phyloP scores from a whole-genome alignment of 2,329 filamentous ascomycete species.

The Ascochyta lentis region DNA sequence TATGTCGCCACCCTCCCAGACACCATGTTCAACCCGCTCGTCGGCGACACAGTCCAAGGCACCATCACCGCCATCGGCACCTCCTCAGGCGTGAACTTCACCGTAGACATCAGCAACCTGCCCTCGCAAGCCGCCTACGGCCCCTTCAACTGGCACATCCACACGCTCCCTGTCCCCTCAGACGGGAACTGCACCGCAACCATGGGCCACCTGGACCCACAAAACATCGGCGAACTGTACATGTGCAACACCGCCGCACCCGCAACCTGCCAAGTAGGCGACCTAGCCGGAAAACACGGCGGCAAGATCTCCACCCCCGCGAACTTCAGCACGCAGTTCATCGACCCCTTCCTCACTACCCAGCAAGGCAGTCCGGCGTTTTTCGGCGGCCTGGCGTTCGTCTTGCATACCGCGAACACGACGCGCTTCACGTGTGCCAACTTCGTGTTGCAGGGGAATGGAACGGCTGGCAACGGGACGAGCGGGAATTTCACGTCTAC shows the following conservation, averaged over 20 bases:
- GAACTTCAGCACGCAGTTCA: constrained; percentile 44
- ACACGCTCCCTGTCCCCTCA: constrained; percentile 44
- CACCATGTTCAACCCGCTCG: constrained; percentile 30
- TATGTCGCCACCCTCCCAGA: constrained; percentile 33
- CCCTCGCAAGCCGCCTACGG: constrained; percentile 35
- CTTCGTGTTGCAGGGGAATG: constrained; percentile 61
- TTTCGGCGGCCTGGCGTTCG: constrained; percentile 60
- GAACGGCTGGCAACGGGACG: background rate
- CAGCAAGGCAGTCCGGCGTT: constrained; percentile 50
- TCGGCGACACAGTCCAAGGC: constrained; percentile 35
- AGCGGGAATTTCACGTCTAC: constrained; percentile 17
- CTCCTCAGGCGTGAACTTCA: constrained; percentile 46
- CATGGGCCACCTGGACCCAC: constrained; percentile 49
- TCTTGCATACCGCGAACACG: constrained; percentile 59
- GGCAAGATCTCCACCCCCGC: constrained; percentile 39
- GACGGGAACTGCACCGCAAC: constrained; percentile 50
- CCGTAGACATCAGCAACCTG: constrained; percentile 48
- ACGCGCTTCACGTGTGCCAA: constrained; percentile 63
- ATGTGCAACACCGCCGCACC: constrained; percentile 43
- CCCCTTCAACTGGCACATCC: constrained; percentile 48
- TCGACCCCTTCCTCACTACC: constrained; percentile 58
- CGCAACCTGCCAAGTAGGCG: constrained; percentile 50
- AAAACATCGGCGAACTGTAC: constrained; percentile 41
- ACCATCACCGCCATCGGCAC: constrained; percentile 40
- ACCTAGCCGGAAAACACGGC: constrained; percentile 53